phyloP scores from a whole-genome alignment of 164 flowering plant genomes.

The Chimonanthus praecox region DNA sequence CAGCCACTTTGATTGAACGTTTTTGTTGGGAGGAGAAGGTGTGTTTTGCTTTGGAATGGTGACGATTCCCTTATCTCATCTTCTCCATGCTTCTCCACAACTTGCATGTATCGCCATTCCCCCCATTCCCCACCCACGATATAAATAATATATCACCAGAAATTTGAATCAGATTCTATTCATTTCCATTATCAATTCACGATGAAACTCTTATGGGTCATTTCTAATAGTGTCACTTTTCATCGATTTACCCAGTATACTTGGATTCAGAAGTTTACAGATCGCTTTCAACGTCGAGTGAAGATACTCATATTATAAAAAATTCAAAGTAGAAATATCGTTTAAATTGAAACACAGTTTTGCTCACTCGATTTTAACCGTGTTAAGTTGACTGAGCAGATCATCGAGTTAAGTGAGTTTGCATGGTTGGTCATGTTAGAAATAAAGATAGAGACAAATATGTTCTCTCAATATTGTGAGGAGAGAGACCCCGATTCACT shows the following conservation, averaged over 20 bases:
- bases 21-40: neutral
- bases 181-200: neutral
- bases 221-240: too few relatives aligned
- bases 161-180: neutral
- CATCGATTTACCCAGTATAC: neutral
- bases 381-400: too few relatives aligned
- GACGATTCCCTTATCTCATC: neutral
- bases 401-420: too few relatives aligned
- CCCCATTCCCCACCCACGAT: neutral
- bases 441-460: too few relatives aligned
- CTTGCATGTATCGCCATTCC: neutral
- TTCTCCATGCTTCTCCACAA: neutral
- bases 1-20: neutral
- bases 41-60: slow-evolving; percentile 3
- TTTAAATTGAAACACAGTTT: too few relatives aligned
- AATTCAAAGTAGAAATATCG: too few relatives aligned
- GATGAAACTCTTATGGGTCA: neutral
- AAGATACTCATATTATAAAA: too few relatives aligned
- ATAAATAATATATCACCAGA: neutral
- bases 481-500: too few relatives aligned
- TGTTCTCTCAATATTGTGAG: too few relatives aligned
- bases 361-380: too few relatives aligned
- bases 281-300: too few relatives aligned
- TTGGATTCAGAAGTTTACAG: neutral
- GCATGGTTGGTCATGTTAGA: too few relatives aligned